Percentiles rank a stretch among this genome's conserved stretches.
Conservation (phyloP, 1,284 basidiomycete genomes). For the Ceratobasidium theobromae region DNA sequence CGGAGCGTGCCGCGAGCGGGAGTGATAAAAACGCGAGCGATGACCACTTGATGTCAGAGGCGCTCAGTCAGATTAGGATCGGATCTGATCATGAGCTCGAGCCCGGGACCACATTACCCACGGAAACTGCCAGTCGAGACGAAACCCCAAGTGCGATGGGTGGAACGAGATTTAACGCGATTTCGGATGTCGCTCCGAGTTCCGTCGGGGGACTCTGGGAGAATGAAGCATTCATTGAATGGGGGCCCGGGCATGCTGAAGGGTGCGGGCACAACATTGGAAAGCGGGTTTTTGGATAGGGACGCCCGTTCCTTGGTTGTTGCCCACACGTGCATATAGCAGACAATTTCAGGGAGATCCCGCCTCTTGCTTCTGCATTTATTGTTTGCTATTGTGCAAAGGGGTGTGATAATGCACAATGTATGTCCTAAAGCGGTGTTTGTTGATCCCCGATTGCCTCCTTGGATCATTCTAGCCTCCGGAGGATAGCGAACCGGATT, state of each 20-base stretch:
- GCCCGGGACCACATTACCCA: not conserved
- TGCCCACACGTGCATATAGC: not conserved
- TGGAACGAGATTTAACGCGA: not conserved
- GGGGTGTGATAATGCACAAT: not conserved
- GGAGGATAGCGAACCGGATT: too few relatives aligned
- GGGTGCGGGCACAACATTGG: slow-evolving; percentile 20
- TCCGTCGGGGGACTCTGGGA: slow-evolving; percentile 26
- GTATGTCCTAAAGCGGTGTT: not conserved
- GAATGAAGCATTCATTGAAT: slow-evolving; percentile 7
- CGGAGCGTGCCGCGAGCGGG: slow-evolving; percentile 1
- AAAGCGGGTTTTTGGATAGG: not conserved
- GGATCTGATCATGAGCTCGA: not conserved
- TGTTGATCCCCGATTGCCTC: not conserved
- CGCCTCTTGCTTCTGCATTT: too few relatives aligned
- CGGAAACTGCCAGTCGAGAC: not conserved
- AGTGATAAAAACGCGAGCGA: not conserved
- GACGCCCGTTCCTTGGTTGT: not conserved
- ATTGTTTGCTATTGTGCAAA: not conserved
- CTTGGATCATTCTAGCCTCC: too few relatives aligned
- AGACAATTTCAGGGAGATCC: too few relatives aligned
- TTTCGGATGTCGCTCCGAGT: not conserved
- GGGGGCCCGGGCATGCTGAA: slow-evolving; percentile 18
- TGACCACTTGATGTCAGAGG: not conserved
- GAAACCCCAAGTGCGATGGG: not conserved
- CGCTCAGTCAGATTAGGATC: not conserved